A percentile compares a stretch with the other conserved stretches of the same genome.
Evolutionary conservation across 352 stramenopile genomes (phyloP).

Genomic region (Globisporangium echinulatum): DNA sequence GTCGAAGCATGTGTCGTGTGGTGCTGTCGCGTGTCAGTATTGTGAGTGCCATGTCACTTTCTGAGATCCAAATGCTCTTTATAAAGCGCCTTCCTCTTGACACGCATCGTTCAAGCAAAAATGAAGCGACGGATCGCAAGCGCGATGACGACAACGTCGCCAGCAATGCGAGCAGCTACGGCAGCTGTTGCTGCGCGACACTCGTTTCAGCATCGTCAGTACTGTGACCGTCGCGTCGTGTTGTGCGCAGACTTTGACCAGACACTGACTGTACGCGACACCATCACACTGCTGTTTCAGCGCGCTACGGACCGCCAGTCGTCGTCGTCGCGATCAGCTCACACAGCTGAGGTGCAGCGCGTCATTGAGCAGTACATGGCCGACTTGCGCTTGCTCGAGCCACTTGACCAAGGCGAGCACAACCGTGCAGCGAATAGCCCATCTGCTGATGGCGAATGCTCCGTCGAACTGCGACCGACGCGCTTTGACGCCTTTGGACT

Average conservation of each 20-base stretch:
- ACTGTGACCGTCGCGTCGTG: conserved; percentile 15
- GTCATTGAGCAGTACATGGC: conserved; percentile 31
- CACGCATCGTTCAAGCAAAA: neutral
- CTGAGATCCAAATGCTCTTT: neutral
- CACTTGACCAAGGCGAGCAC: too few species aligned
- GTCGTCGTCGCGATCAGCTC: neutral
- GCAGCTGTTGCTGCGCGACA: too few species aligned
- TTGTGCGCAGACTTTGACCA: conserved; percentile 73
- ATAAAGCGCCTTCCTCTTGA: neutral
- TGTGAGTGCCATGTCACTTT: neutral
- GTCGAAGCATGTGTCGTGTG: neutral
- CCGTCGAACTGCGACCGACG: neutral
- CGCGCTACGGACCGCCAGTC: conserved; percentile 9
- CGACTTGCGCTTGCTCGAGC: conserved; percentile 10
- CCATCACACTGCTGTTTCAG: conserved; percentile 48
- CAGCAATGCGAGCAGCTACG: neutral
- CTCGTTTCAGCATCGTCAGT: too few species aligned
- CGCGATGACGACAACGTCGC: neutral
- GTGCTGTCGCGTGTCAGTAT: neutral
- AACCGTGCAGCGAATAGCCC: neutral
- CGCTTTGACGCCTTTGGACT: conserved; percentile 33
- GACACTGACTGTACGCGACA: conserved; percentile 57
- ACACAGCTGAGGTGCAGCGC: conserved; percentile 17
- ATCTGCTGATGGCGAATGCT: neutral
- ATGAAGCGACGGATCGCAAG: neutral